A percentile compares a stretch with the other conserved stretches of the same genome.
Evolutionary conservation across 768 basidiomycete species (phyloP).

Genomic region (Ephemerocybe angulata): DNA sequence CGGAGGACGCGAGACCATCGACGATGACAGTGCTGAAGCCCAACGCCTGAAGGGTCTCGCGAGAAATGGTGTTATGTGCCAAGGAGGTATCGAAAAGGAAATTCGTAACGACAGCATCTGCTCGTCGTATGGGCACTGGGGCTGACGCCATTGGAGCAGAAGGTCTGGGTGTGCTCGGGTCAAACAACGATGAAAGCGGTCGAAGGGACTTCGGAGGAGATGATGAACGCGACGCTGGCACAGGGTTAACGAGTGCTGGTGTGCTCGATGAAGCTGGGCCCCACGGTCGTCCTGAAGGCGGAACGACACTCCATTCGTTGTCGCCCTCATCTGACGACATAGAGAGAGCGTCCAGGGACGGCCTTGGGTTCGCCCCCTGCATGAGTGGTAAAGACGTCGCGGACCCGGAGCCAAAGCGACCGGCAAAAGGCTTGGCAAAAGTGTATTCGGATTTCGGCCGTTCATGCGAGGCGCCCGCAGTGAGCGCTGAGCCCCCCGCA

Average conservation of each 20-base stretch:
- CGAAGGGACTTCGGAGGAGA: not conserved
- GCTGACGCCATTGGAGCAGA: not conserved
- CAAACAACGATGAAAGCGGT: not conserved
- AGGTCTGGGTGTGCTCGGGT: not conserved
- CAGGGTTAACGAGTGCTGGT: not conserved
- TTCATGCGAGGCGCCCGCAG: too few species aligned
- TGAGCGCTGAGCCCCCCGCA: too few species aligned
- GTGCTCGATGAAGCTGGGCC: not conserved
- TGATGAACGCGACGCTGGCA: too few species aligned
- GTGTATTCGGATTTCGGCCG: not conserved
- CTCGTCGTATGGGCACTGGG: not conserved
- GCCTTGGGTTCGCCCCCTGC: too few species aligned
- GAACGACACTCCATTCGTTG: not conserved
- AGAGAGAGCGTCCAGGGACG: too few species aligned
- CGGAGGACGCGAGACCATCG: slow-evolving; percentile 4
- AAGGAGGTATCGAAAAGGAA: slow-evolving; percentile 31
- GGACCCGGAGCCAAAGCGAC: not conserved
- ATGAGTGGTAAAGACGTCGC: not conserved
- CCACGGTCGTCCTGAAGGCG: not conserved
- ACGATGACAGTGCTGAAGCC: slow-evolving; percentile 14
- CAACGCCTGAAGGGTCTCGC: slow-evolving; percentile 24
- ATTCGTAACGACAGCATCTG: slow-evolving; percentile 21
- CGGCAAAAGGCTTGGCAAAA: not conserved
- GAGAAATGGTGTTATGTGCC: slow-evolving; percentile 25
- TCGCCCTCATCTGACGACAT: not conserved